Conservation (phyloP, 139 green algal species). For the Chlorella ohadii region DNA sequence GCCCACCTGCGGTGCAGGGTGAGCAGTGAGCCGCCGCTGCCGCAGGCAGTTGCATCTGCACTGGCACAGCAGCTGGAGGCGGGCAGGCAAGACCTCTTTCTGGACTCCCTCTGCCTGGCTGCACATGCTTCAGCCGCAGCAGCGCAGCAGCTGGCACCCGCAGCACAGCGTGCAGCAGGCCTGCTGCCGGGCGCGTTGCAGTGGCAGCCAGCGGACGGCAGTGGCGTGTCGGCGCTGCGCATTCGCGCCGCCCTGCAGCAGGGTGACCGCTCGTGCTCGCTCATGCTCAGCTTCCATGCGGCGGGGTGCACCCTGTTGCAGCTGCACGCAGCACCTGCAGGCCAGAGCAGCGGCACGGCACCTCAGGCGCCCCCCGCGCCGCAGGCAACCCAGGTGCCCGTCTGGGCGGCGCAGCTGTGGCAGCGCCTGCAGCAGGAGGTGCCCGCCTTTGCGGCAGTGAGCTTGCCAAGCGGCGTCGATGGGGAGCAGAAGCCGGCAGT, state of each 20-base stretch:
- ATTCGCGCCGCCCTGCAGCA: slow-evolving; percentile 22
- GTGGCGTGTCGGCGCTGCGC: slow-evolving; percentile 21
- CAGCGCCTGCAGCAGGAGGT: slow-evolving; percentile 1
- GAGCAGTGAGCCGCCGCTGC: not conserved
- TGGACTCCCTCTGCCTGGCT: slow-evolving; percentile 23
- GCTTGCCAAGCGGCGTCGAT: not conserved
- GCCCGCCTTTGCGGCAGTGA: slow-evolving; percentile 1
- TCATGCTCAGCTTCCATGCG: slow-evolving; percentile 10
- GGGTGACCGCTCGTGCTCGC: not conserved
- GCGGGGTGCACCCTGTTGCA: slow-evolving; percentile 21
- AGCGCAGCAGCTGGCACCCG: not conserved
- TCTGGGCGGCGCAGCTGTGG: slow-evolving; percentile 13
- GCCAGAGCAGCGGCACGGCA: too few relatives aligned
- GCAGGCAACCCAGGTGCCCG: too few relatives aligned
- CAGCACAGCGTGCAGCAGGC: slow-evolving; percentile 13
- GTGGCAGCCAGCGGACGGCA: not conserved
- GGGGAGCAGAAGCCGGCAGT: not conserved
- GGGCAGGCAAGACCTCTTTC: slow-evolving; percentile 8
- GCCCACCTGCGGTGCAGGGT: slow-evolving; percentile 9
- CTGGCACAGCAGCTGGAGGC: slow-evolving; percentile 17
- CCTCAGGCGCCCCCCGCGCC: not conserved
- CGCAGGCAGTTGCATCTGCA: not conserved
- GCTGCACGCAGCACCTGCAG: not conserved
- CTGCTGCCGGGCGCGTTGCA: slow-evolving; percentile 18
- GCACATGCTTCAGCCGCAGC: not conserved